Evolutionary conservation across 2,329 filamentous ascomycete species (phyloP).

Genomic region (Sphaerulina vaccinii): DNA sequence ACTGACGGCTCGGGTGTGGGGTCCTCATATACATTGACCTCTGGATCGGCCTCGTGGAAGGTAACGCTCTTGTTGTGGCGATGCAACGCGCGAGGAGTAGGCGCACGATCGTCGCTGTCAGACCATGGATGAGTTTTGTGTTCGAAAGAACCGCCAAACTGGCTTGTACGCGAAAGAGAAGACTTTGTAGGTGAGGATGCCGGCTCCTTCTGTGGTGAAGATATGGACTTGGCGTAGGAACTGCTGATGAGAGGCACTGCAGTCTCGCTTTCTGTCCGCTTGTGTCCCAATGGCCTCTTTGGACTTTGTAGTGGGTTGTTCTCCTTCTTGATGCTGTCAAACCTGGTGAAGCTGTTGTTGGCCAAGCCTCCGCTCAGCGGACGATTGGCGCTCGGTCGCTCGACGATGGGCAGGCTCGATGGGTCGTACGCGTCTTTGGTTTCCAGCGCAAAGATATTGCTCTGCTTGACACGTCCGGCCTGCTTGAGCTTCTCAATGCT

Average conservation of each 20-base stretch:
- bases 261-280: constrained; percentile 58
- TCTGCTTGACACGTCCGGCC: constrained; percentile 94
- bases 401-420: constrained; percentile 69
- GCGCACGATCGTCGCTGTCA: constrained; percentile 60
- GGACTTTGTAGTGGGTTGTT: constrained; percentile 38
- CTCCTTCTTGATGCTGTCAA: constrained; percentile 47
- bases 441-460: constrained; percentile 92
- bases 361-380: constrained; percentile 62
- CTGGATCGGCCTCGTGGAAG: constrained; percentile 88
- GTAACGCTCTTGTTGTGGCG: constrained; percentile 95
- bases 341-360: constrained; percentile 66
- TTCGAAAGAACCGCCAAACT: constrained; percentile 56
- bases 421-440: constrained; percentile 92
- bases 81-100: constrained; percentile 67
- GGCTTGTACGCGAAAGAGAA: constrained; percentile 68
- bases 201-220: constrained; percentile 57
- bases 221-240: constrained; percentile 39
- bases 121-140: constrained; percentile 53
- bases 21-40: constrained; percentile 98
- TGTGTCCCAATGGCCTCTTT: constrained; percentile 36
- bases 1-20: constrained; percentile 88
- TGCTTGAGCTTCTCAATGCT: constrained; percentile 95
- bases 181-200: constrained; percentile 83
- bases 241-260: constrained; percentile 58
- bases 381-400: constrained; percentile 69